Evolutionary conservation across 1,284 basidiomycete species (phyloP).

Genomic region (Pseudozyma tsukubaensis): DNA sequence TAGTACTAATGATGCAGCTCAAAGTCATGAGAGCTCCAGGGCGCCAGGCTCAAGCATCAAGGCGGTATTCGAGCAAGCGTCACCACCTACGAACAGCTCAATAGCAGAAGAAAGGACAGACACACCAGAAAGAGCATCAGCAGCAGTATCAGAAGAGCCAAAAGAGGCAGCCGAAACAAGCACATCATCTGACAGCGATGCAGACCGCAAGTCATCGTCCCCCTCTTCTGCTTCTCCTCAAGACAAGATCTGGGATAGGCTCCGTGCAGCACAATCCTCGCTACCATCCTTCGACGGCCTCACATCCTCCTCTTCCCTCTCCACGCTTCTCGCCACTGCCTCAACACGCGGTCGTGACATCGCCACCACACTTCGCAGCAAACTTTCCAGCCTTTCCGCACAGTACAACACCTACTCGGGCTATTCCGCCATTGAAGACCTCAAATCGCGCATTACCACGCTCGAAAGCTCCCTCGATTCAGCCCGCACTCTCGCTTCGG

Average conservation of each 20-base stretch:
- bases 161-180: too few relatives aligned
- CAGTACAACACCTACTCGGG: slow-evolving; percentile 61
- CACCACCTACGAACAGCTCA: not conserved
- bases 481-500: slow-evolving; percentile 6
- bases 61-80: too few relatives aligned
- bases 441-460: slow-evolving; percentile 44
- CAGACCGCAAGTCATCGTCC: not conserved
- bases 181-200: not conserved
- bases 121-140: too few relatives aligned
- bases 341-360: slow-evolving; percentile 6
- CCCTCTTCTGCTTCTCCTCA: not conserved
- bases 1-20: too few relatives aligned
- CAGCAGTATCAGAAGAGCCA: too few relatives aligned
- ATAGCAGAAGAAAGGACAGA: not conserved
- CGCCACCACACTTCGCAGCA: slow-evolving; percentile 8
- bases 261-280: slow-evolving; percentile 13
- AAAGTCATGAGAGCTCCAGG: too few relatives aligned
- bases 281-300: slow-evolving; percentile 23
- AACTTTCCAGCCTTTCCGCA: slow-evolving; percentile 32
- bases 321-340: slow-evolving; percentile 1
- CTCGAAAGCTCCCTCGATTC: slow-evolving; percentile 30
- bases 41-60: not conserved
- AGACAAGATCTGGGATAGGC: slow-evolving; percentile 3
- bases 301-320: slow-evolving; percentile 20
- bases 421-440: slow-evolving; percentile 52